Evolutionary conservation across 306 rosid genomes (phyloP), one percentile per base, ranked within the genome.

Genomic region (Abrus precatorius): DNA sequence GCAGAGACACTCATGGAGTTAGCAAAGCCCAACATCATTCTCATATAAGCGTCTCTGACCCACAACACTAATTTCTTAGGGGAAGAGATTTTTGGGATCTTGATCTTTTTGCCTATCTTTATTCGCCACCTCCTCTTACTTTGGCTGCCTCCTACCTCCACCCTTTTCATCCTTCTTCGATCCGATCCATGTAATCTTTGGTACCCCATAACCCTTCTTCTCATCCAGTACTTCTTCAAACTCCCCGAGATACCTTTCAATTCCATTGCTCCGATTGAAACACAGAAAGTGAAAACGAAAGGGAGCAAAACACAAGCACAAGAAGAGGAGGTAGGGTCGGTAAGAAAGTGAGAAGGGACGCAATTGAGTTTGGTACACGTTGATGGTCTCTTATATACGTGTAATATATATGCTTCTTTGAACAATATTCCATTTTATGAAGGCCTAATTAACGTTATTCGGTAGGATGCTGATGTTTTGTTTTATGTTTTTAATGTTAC

Each of bases 31-130:
- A 91, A 12, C 99, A 95, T 95, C 79, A 92, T 89, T 3, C 82
- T 80, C 5, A 93, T 87, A 65, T 95, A 93, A 1, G 91, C 84
- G 61, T 95, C 97, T 33, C 99, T 90, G 3, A 93, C 84, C 97
- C 99, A 91, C 29, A 88, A 36, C 13, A 87, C 13, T 12, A 91
- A 7, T 66, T 87, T 94, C 77, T 86, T 94, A 0, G 97, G 91
- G 5, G 97, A 90, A 36, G 85, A 72, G 7, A 80, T 63, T 69
- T 76, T 70, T 5, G 83, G 68, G 36, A 83, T 61, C 36, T 72
- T 78, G 32, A 91, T 83, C 89, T 85, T 94, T 0, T 86, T 95
- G 0, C 72, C 28, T 1, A 90, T 33, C 82, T 83, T 93, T 77
- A 95, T 48, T 83, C 86, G 73, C 95, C 97, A 88, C 36, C 89